Conservation (phyloP, 345 rosid species). For the Atalantia buxifolia region DNA sequence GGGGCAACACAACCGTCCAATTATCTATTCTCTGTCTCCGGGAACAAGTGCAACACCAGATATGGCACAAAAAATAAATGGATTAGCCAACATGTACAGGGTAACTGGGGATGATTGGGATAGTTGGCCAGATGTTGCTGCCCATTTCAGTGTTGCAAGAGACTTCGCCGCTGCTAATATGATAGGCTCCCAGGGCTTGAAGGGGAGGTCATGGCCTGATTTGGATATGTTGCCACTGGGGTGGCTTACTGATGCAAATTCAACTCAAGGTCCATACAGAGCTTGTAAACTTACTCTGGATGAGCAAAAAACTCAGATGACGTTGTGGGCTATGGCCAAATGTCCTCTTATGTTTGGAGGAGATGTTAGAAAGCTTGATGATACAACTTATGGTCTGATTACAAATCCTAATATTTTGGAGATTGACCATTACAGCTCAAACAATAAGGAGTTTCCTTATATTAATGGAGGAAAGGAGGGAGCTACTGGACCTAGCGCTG, state of each 20-base stretch:
- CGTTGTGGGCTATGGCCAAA: conserved; percentile 87
- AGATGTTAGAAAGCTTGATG: conserved; percentile 67
- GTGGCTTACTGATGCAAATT: conserved; percentile 77
- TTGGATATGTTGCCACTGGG: conserved; percentile 90
- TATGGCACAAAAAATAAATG: conserved; percentile 67
- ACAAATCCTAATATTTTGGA: conserved; percentile 73
- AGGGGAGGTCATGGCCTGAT: conserved; percentile 89
- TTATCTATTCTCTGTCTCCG: conserved; percentile 81
- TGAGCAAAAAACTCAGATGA: conserved; percentile 89
- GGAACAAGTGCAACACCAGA: conserved; percentile 74
- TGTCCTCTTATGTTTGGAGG: conserved; percentile 95
- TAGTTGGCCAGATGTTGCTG: conserved; percentile 63
- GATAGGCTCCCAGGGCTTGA: conserved; percentile 62
- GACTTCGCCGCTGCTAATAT: conserved; percentile 56
- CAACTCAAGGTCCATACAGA: conserved; percentile 82
- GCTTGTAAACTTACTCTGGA: conserved; percentile 46
- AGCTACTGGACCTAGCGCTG: conserved; percentile 4
- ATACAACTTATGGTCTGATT: conserved; percentile 51
- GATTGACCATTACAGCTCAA: conserved; percentile 59
- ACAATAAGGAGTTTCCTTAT: conserved; percentile 70
- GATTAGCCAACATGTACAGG: conserved; percentile 73
- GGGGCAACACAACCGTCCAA: conserved; percentile 56
- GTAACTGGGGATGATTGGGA: conserved; percentile 95
- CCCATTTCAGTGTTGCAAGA: conserved; percentile 77
- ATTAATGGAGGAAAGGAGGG: conserved; percentile 20